Percentiles rank a stretch among this genome's conserved stretches.
These are phyloP conservation scores for Eremomyces bilateralis DNA, from an alignment of 495 filamentous ascomycete species.

Conservation along the genomic window DNA sequence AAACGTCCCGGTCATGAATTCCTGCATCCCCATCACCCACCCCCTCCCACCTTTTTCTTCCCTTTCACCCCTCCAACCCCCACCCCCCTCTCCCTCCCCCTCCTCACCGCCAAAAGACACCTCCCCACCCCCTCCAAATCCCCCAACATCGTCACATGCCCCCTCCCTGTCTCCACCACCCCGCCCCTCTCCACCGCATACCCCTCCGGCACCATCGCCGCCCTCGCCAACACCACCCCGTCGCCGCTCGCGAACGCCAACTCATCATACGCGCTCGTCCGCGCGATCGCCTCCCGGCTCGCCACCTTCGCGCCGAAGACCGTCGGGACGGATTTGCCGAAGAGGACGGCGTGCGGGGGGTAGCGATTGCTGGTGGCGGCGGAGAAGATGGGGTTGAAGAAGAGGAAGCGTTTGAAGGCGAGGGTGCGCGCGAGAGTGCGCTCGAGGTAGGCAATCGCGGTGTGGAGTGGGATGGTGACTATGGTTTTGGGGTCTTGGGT, in stretches of 20 bases:
- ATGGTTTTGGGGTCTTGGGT: constrained; percentile 17
- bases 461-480: constrained; percentile 25
- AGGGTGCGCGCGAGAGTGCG: constrained; percentile 53
- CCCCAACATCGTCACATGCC: constrained; percentile 69
- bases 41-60: not conserved
- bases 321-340: constrained; percentile 71
- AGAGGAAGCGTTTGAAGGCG: constrained; percentile 51
- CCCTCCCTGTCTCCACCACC: constrained; percentile 54
- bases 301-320: constrained; percentile 57
- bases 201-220: constrained; percentile 68
- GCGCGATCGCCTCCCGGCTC: constrained; percentile 44
- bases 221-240: constrained; percentile 67
- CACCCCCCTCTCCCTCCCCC: constrained; percentile 47
- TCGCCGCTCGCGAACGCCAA: constrained; percentile 73
- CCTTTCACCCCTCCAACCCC: constrained; percentile 25
- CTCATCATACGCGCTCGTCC: constrained; percentile 66
- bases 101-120: constrained; percentile 43
- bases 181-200: constrained; percentile 53
- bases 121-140: constrained; percentile 66
- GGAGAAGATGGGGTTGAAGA: constrained; percentile 36
- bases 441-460: constrained; percentile 47
- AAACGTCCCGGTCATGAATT: no score
- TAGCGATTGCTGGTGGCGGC: constrained; percentile 45
- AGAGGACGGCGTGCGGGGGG: constrained; percentile 68
- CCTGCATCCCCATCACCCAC: no score